These are phyloP conservation scores for Loxodes magnus DNA, from an alignment of 73 alveolate species.

Conservation along the genomic window DNA sequence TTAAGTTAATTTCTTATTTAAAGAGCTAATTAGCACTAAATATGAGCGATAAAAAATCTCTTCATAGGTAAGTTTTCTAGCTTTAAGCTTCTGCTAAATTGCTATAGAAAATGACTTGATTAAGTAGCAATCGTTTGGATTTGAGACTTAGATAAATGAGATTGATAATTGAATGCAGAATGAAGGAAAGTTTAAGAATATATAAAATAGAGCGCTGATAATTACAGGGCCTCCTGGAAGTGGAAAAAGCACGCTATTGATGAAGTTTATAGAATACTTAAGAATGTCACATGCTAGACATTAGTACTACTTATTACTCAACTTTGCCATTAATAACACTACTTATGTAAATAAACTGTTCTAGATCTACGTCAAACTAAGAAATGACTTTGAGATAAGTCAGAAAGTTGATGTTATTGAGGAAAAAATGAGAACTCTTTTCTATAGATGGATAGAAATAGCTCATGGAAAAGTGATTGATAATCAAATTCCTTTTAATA, in stretches of 20 bases:
- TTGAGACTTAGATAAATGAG: too few species aligned
- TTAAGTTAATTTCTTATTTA: too few species aligned
- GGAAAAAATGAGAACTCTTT: conserved; percentile 33
- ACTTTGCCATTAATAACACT: conserved; percentile 27
- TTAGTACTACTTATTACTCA: conserved; percentile 8
- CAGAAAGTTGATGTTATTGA: conserved; percentile 36
- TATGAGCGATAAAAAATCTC: too few species aligned
- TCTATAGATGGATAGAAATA: conserved; percentile 34
- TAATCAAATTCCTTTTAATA: conserved; percentile 10
- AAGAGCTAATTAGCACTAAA: too few species aligned
- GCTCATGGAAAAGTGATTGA: conserved; percentile 27
- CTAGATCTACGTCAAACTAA: conserved; percentile 15
- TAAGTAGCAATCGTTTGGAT: too few species aligned
- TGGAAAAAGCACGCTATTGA: conserved; percentile 23
- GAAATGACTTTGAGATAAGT: conserved; percentile 23
- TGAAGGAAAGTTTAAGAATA: too few species aligned
- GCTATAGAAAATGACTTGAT: too few species aligned
- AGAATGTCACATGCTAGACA: conserved; percentile 5
- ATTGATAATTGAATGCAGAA: too few species aligned
- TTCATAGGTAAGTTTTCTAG: too few species aligned
- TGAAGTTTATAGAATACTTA: conserved; percentile 16
- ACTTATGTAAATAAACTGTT: conserved; percentile 21
- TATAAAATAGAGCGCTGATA: conserved; percentile 15
- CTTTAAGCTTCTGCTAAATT: too few species aligned
- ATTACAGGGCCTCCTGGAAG: conserved; percentile 37